Conservation (phyloP, 2,329 filamentous ascomycete species). For the Botrytis aclada region DNA sequence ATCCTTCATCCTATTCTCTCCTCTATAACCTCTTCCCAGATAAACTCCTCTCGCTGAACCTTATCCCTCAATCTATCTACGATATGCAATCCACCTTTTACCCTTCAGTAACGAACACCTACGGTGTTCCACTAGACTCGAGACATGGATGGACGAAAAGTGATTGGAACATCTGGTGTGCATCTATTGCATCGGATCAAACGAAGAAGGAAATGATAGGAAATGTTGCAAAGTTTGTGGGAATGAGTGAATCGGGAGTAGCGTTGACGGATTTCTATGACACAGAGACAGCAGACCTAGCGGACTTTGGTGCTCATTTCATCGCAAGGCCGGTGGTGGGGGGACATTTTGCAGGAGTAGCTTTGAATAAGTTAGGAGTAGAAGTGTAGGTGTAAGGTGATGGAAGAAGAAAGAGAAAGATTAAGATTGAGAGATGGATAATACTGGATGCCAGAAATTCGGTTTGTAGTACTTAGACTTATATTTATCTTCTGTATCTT, state of each 20-base stretch:
- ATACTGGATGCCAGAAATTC: not conserved
- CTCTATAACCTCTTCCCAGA: slow-evolving; percentile 85
- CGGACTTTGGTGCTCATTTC: not conserved
- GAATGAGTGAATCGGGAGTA: not conserved
- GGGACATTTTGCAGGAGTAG: not conserved
- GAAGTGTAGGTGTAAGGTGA: not conserved
- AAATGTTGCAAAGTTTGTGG: not conserved
- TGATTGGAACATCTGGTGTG: slow-evolving; percentile 41
- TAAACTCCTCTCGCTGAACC: slow-evolving; percentile 70
- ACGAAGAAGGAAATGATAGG: not conserved
- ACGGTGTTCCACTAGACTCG: slow-evolving; percentile 79
- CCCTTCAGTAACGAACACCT: slow-evolving; percentile 65
- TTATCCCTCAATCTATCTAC: slow-evolving; percentile 74
- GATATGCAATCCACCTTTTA: slow-evolving; percentile 77
- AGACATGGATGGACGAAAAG: slow-evolving; percentile 79
- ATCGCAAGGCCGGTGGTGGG: not conserved
- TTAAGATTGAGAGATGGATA: not conserved
- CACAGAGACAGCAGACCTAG: not conserved
- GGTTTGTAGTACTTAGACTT: not conserved
- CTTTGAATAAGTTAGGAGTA: not conserved
- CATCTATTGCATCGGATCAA: not conserved
- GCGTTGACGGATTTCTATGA: not conserved
- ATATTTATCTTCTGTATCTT: not conserved
- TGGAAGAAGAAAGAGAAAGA: not conserved
- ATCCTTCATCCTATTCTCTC: slow-evolving; percentile 30